Conservation (phyloP, 345 rosid genomes). For the Dipteronia sinensis region DNA sequence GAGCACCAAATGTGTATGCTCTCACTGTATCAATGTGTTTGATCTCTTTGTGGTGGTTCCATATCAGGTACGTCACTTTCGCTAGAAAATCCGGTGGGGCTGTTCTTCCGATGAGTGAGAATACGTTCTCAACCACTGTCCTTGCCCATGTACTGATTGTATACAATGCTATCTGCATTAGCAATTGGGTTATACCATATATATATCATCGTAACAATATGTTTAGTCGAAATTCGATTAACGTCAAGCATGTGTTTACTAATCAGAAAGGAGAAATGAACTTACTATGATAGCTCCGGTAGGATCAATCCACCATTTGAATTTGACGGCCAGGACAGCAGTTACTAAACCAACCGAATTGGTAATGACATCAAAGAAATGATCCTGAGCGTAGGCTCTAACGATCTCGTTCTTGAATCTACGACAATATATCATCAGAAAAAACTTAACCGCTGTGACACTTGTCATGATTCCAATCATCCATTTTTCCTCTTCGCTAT, state of each 20-base stretch:
- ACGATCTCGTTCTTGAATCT: conserved; percentile 53
- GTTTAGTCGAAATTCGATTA: background rate
- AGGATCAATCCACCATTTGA: conserved; percentile 65
- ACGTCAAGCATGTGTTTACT: background rate
- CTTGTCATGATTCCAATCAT: conserved; percentile 57
- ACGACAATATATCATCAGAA: conserved; percentile 54
- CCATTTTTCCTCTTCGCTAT: conserved; percentile 38
- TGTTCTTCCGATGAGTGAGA: conserved; percentile 65
- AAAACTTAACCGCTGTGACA: conserved; percentile 46
- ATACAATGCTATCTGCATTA: conserved; percentile 72
- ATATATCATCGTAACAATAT: background rate
- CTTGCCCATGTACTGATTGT: conserved; percentile 76
- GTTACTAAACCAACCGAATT: conserved; percentile 59
- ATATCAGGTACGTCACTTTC: conserved; percentile 70
- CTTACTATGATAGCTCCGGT: conserved; percentile 57
- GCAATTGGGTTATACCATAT: background rate
- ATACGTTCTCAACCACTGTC: conserved; percentile 74
- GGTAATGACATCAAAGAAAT: conserved; percentile 57
- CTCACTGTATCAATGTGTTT: conserved; percentile 79
- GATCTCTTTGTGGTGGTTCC: conserved; percentile 84
- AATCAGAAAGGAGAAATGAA: background rate
- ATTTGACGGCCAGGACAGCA: conserved; percentile 48
- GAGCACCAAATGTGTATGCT: conserved; percentile 78
- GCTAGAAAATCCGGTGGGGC: conserved; percentile 85
- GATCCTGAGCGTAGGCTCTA: conserved; percentile 56